Conservation (phyloP, 805 yeast genomes). For the Cyberlindnera japonica region DNA sequence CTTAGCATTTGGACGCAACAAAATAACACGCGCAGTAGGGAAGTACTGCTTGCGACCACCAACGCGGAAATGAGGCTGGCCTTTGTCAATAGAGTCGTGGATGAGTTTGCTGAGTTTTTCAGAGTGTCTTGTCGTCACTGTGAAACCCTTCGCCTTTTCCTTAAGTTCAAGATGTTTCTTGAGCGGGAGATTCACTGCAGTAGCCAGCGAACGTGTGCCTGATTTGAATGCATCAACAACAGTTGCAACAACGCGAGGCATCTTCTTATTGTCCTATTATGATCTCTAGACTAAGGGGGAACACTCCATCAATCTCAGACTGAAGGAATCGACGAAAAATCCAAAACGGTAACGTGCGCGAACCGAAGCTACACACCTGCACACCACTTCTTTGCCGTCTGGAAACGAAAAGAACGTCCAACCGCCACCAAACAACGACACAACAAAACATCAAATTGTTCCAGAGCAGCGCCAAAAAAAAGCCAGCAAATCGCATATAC, state of each 20-base stretch:
- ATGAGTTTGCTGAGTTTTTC: constrained; percentile 25
- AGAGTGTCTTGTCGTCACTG: constrained; percentile 24
- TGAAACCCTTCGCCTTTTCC: constrained; percentile 19
- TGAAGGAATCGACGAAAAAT: no score
- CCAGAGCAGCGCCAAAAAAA: no score
- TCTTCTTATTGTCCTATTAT: no score
- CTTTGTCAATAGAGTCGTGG: constrained; percentile 50
- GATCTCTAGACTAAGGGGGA: no score
- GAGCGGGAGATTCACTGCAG: constrained; percentile 23
- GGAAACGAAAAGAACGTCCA: no score
- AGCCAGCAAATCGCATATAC: no score
- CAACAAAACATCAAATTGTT: no score
- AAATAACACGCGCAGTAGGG: constrained; percentile 78
- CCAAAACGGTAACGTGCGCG: no score
- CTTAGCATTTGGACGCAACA: constrained; percentile 89
- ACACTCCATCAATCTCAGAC: no score
- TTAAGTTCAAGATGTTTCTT: constrained; percentile 12
- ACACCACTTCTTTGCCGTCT: no score
- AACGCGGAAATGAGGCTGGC: constrained; percentile 73
- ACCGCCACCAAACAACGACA: no score
- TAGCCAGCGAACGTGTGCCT: constrained; percentile 30
- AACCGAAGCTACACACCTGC: no score
- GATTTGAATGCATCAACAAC: constrained; percentile 14
- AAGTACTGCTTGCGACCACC: constrained; percentile 77
- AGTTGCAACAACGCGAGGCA: constrained; percentile 25